Conservation (phyloP, 2,329 filamentous ascomycete genomes). For the Teratosphaeria pseudoeucalypti region DNA sequence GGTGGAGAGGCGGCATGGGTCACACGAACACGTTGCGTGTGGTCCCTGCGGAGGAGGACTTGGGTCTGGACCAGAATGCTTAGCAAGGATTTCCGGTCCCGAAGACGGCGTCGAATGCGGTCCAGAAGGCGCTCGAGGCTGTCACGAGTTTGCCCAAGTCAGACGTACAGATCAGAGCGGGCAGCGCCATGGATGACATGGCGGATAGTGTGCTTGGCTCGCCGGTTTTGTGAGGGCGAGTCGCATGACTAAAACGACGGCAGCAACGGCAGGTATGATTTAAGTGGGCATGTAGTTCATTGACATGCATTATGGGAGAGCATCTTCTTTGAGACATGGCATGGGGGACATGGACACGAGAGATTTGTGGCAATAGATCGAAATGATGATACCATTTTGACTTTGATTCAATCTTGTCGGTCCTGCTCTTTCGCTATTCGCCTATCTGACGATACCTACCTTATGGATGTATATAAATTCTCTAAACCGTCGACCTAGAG, state of each 20-base stretch:
- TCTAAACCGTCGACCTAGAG: background rate
- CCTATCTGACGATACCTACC: too few relatives aligned
- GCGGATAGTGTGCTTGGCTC: background rate
- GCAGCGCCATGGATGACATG: background rate
- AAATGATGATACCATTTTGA: background rate
- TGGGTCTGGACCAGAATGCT: conserved; percentile 39
- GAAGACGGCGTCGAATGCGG: background rate
- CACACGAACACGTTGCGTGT: conserved; percentile 70
- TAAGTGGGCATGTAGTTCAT: too few relatives aligned
- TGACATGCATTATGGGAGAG: background rate
- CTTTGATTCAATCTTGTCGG: background rate
- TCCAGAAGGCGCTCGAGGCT: background rate
- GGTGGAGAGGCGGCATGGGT: conserved; percentile 85
- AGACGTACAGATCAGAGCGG: background rate
- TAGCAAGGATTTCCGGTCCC: conserved; percentile 17
- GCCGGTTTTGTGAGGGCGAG: background rate
- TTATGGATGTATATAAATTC: too few relatives aligned
- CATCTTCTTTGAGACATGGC: background rate
- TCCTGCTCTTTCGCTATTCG: too few relatives aligned
- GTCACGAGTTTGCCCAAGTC: background rate
- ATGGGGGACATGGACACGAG: background rate
- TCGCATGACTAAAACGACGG: background rate
- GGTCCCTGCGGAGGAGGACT: conserved; percentile 40
- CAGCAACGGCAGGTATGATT: background rate
- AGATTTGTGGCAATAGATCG: background rate